phyloP scores from a whole-genome alignment of 2,329 filamentous ascomycete species.

The Rutstroemia sp. region DNA sequence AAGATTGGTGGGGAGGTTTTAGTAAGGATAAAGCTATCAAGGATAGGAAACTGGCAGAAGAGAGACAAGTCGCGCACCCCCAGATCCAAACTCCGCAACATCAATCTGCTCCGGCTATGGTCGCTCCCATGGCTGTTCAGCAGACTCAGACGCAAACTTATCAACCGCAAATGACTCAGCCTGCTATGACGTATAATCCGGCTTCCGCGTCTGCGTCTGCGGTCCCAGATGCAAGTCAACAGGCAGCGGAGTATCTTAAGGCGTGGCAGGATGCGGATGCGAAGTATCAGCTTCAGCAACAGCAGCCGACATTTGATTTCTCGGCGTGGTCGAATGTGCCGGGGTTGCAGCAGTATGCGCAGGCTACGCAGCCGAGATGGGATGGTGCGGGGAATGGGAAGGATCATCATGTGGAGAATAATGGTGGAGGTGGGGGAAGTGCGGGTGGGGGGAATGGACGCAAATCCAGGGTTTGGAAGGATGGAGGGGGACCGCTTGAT shows the following conservation, averaged over 20 bases:
- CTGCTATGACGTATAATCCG: constrained; percentile 8
- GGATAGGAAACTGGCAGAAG: constrained; percentile 33
- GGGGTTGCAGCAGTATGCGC: constrained; percentile 3
- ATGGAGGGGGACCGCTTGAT: constrained; percentile 18
- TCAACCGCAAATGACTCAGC: constrained; percentile 12
- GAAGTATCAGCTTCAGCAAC: constrained; percentile 4
- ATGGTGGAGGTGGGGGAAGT: constrained; percentile 5
- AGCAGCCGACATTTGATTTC: constrained; percentile 15
- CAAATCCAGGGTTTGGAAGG: constrained; percentile 5
- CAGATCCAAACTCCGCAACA: constrained; percentile 16
- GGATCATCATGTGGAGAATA: constrained; percentile 12
- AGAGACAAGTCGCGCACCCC: constrained; percentile 19
- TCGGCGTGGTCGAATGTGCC: constrained; percentile 13
- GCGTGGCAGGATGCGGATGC: constrained; percentile 20
- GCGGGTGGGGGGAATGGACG: not conserved
- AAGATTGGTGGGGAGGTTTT: constrained; percentile 47
- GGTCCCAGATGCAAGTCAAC: constrained; percentile 18
- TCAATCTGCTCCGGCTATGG: constrained; percentile 19
- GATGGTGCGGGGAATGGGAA: not conserved
- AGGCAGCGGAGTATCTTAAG: constrained; percentile 23
- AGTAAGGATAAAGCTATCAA: constrained; percentile 32
- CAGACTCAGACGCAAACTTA: constrained; percentile 10
- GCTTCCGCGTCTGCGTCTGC: not conserved
- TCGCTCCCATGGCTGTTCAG: constrained; percentile 12
- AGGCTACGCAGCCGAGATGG: not conserved